A percentile compares a stretch with the other conserved stretches of the same genome.
phyloP scores from a whole-genome alignment of 192 early-diverging fungal species.

The Spizellomyces punctatus region DNA sequence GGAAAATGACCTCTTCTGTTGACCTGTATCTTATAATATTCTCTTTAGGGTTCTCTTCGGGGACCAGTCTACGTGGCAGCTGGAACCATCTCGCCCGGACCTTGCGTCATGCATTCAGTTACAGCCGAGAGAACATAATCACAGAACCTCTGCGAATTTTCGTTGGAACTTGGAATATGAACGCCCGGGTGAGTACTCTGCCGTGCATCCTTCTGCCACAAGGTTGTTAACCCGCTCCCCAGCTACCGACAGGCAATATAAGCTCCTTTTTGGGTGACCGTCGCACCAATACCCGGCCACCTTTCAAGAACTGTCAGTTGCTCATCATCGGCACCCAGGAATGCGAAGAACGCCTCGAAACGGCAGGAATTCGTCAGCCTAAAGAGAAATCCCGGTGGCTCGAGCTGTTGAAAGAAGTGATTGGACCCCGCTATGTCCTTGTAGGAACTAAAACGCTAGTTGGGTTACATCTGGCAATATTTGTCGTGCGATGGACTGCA shows the following conservation, averaged over 20 bases:
- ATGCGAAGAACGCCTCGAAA: slow-evolving; percentile 32
- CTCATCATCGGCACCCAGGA: slow-evolving; percentile 41
- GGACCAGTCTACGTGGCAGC: neutral
- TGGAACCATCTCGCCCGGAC: neutral
- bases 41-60: neutral
- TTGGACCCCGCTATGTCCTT: slow-evolving; percentile 16
- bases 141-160: slow-evolving; percentile 27
- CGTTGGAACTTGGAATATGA: slow-evolving; percentile 51
- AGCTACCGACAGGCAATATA: neutral
- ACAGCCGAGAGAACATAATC: slow-evolving; percentile 2
- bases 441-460: slow-evolving; percentile 32
- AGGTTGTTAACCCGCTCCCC: neutral
- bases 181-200: slow-evolving; percentile 26
- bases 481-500: slow-evolving; percentile 11
- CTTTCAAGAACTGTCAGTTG: slow-evolving; percentile 17
- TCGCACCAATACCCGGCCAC: neutral
- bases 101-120: neutral
- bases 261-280: neutral
- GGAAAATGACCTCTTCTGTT: neutral
- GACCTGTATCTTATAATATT: neutral
- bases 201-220: neutral
- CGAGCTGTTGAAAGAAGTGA: slow-evolving; percentile 10
- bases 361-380: slow-evolving; percentile 14
- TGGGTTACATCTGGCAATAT: slow-evolving; percentile 35
- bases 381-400: slow-evolving; percentile 28